Evolutionary conservation across 2,329 filamentous ascomycete genomes (phyloP).

Genomic region (Beauveria varroae): DNA sequence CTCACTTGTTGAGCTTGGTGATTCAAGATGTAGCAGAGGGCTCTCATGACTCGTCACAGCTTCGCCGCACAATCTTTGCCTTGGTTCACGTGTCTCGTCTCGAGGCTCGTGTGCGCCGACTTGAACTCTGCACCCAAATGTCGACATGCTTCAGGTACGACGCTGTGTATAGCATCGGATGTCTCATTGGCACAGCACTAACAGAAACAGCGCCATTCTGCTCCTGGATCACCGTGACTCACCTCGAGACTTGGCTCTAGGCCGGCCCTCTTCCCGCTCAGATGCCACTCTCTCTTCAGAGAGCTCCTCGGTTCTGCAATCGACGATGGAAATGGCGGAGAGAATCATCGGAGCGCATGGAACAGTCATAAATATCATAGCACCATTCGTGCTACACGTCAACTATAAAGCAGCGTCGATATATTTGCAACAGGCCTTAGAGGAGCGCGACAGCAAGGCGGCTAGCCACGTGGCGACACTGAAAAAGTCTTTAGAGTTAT

Average conservation of each 20-base stretch:
- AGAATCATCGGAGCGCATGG: not conserved
- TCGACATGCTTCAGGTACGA: constrained; percentile 14
- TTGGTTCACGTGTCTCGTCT: constrained; percentile 11
- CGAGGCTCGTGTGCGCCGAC: constrained; percentile 11
- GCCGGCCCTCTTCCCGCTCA: too few relatives aligned
- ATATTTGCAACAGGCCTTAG: not conserved
- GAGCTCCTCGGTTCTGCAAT: not conserved
- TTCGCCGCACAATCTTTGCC: constrained; percentile 12
- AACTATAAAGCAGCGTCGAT: constrained; percentile 8
- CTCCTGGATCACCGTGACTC: not conserved
- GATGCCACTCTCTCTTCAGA: not conserved
- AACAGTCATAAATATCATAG: not conserved
- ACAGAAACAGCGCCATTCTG: not conserved
- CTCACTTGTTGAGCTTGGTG: constrained; percentile 14
- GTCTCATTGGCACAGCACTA: not conserved
- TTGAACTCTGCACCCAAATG: constrained; percentile 15
- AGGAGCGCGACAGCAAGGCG: not conserved
- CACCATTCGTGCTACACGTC: constrained; percentile 1
- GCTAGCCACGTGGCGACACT: not conserved
- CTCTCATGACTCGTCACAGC: constrained; percentile 8
- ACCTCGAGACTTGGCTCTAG: not conserved
- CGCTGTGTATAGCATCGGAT: too few relatives aligned
- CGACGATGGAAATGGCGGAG: not conserved
- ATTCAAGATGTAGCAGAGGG: constrained; percentile 9
- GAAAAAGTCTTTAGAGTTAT: not conserved